Base-by-base conservation (phyloP, 1,284 basidiomycete genomes). In the Fomes fomentarius region DNA sequence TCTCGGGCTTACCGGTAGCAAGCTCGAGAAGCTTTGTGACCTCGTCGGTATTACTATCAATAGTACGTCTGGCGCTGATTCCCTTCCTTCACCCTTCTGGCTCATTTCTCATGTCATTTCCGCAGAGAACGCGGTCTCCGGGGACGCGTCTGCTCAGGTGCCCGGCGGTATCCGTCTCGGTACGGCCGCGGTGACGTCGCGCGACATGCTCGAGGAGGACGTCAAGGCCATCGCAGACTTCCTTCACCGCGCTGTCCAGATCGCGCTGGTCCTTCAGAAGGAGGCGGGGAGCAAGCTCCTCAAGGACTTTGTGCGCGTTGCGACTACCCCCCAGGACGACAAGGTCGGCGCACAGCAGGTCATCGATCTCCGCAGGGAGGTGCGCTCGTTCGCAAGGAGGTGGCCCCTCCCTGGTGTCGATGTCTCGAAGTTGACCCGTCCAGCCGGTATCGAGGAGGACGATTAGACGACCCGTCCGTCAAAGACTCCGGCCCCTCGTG, bases 11-110 rank as follows among this genome's bases (percentile, higher is more conserved):
- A 98, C 97, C 22, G 97, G 97, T 56, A 93, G 89, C 80, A 99
- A 99, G 80, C 87, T 99, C 57, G 96, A 98, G 82, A 98, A 98
- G 83, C 87, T 99, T 67, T 97, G 96, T 72, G 97, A 99, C 73
- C 81, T 97, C 51, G 87, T 94, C 69, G 94, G 94, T 66, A 98
- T 99, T 74, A 98, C 92, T 30, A 91, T 93, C 76, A 96, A 96
- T 81, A 96, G 90, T 91, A 61, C 59, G 88, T 79, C 19, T 31
- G 5, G n/a, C 15, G 22, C 47, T 25, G 30, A 42, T 38, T 11
- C 19, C 31, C 47, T 24, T 46, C 42, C 33, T 44, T 52, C 17
- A 11, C 10, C 21, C 11, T 39, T n/a, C 33, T 7, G 39, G 40
- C 10, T 42, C 26, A 4, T 14, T 15, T 31, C 26, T 25, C 22